Evolutionary conservation across 257 asterid species (phyloP), one percentile per base, ranked within the genome.

Genomic region (Marsdenia floribunda): DNA sequence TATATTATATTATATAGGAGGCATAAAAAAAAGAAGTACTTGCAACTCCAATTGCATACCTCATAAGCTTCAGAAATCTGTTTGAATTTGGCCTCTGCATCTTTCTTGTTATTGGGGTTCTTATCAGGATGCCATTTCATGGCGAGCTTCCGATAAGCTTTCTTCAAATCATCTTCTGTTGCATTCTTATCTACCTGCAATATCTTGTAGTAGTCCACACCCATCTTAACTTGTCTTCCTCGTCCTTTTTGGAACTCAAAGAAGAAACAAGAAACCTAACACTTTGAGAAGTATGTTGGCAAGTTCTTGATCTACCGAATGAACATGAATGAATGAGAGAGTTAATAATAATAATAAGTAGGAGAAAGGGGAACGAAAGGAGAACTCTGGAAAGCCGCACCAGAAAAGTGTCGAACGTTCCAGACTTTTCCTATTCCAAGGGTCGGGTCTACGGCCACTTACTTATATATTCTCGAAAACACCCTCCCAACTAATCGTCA

Each of bases 61-160:
- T 90, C 97, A 67, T 91, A 91, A 18, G 97, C 97, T 86, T 91
- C 96, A 35, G 97, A 90, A 71, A 91, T 88, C 82, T 90, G 90
- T 68, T 91, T 91, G 86, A 90, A 91, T 85, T 87, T 90, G 21
- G 93, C 96, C 80, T 91, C 97, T 38, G 96, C 96, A 6, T 88
- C 95, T 71, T 90, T 90, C 90, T 88, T 90, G 74, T 87, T 88
- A 83, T 74, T 88, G 6, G 94, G 97, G 70, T 91, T 91, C 87
- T 91, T 91, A 40, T 91, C 97, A 46, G 97, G 97, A 21, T 91
- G 97, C 97, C 97, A 91, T 77, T 91, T 91, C 96, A 91, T 91
- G 3, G 97, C 96, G 49, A 91, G 85, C 73, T 90, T 90, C 33
- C 97, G 71, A 72, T 91, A 91, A 82, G 97, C 88, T 86, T 86